phyloP scores from a whole-genome alignment of 1,139 yeast species.

The Kurtzmaniella quercitrusa region DNA sequence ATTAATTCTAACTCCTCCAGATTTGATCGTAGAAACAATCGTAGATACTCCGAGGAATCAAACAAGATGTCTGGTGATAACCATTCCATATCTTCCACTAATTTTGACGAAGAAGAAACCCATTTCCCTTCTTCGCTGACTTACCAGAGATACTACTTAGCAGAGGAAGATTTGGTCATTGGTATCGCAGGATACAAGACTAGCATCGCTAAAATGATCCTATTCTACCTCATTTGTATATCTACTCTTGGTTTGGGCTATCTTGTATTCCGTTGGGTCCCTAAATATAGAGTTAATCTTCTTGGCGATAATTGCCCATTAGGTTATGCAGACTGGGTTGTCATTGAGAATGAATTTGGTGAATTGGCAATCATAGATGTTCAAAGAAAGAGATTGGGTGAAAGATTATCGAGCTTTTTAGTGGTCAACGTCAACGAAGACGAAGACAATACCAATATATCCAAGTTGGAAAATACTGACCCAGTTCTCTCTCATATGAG shows the following conservation, averaged over 20 bases:
- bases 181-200: slow-evolving; percentile 88
- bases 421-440: slow-evolving; percentile 12
- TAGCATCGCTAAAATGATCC: slow-evolving; percentile 37
- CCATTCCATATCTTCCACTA: slow-evolving; percentile 5
- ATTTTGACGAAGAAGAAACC: slow-evolving; percentile 32
- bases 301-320: slow-evolving; percentile 66
- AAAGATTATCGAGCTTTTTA: slow-evolving; percentile 68
- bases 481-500: slow-evolving; percentile 70
- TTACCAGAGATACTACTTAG: slow-evolving; percentile 81
- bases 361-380: slow-evolving; percentile 64
- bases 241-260: slow-evolving; percentile 69
- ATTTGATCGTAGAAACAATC: slow-evolving; percentile 23
- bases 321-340: slow-evolving; percentile 89
- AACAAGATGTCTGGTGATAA: slow-evolving; percentile 16
- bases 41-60: slow-evolving; percentile 26
- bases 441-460: slow-evolving; percentile 13
- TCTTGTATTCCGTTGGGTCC: slow-evolving; percentile 78
- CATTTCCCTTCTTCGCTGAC: slow-evolving; percentile 42
- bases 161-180: slow-evolving; percentile 91
- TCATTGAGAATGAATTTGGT: slow-evolving; percentile 90
- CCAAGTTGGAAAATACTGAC: slow-evolving; percentile 31
- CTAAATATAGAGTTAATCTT: slow-evolving; percentile 64
- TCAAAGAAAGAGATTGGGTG: slow-evolving; percentile 56
- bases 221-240: slow-evolving; percentile 55
- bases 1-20: slow-evolving; percentile 12